Evolutionary conservation across 78 protist species (phyloP), one percentile per base, ranked within the genome.

Genomic region (Acrasis kona): DNA sequence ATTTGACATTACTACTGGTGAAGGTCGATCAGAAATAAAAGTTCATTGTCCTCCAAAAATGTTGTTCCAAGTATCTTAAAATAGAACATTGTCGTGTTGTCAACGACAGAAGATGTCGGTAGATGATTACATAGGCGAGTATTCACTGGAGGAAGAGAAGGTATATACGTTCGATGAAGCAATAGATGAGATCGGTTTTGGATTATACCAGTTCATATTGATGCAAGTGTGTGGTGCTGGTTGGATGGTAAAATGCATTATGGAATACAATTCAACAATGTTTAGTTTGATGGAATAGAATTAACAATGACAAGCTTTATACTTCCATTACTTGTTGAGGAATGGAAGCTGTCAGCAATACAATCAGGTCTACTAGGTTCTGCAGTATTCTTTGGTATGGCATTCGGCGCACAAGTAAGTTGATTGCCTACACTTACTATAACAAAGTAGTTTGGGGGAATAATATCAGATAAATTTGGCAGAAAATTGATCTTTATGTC

Each of bases 331-430:
- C 19, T n/a, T n/a, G 19, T n/a, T n/a, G 19, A 50, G 19, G 34
- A 50, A n/a, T 50, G 61, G 61, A 19, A 50, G 19, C 19, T 50
- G 19, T n/a, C 61, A 50, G 34, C 61, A 50, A 50, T 50, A n/a
- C 61, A 50, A 50, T 19, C 61, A n/a, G 61, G 61, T 50, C 19
- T 50, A 19, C 19, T 19, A n/a, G 61, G 61, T 50, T 50, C 61
- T 50, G 61, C 61, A 50, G 61, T 50, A n/a, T 50, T 50, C 61
- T 50, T 50, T 50, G 61, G 61, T n/a, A 50, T 50, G 61, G 61
- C 19, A 50, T 50, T 50, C 19, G 19, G 19, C 19, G 19, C 19
- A n/a, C 19, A n/a, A n/a, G 19, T 50, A 19, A n/a, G 61, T 50
- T 50, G 19, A 50, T n/a, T 50, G 19, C 19, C 61, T 50, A n/a